Percentiles rank a stretch among this genome's conserved stretches.
These are phyloP conservation scores for Cryptosporidium bovis DNA, from an alignment of 169 alveolate species.

Conservation along the genomic window DNA sequence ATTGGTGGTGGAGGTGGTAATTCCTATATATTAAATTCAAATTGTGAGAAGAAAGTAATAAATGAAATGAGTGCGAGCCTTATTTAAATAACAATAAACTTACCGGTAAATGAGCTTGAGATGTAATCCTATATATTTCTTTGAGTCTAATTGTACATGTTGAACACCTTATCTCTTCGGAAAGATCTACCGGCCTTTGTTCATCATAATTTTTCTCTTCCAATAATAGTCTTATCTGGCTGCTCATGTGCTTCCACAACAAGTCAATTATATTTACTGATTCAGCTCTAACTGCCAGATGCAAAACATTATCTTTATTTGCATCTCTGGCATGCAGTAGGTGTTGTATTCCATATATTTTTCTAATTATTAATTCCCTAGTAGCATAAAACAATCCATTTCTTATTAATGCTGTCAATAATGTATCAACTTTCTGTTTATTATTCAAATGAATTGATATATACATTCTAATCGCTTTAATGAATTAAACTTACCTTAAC, in stretches of 20 bases:
- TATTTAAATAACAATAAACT: constrained; percentile 1
- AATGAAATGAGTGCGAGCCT: not conserved
- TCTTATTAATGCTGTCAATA: constrained; percentile 62
- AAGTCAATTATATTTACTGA: constrained; percentile 43
- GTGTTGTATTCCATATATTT: constrained; percentile 58
- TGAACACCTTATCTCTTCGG: constrained; percentile 56
- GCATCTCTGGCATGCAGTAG: constrained; percentile 63
- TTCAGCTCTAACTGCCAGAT: constrained; percentile 63
- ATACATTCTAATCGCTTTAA: not conserved
- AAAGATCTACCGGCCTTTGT: constrained; percentile 60
- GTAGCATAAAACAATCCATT: constrained; percentile 66
- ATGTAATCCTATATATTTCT: constrained; percentile 67
- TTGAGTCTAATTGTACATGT: constrained; percentile 70
- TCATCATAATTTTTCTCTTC: constrained; percentile 43
- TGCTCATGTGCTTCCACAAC: constrained; percentile 42
- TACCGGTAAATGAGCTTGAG: constrained; percentile 73
- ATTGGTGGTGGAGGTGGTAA: constrained; percentile 73
- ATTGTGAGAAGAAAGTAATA: not conserved
- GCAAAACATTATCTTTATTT: constrained; percentile 55
- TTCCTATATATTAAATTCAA: constrained; percentile 1
- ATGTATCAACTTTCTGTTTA: constrained; percentile 53
- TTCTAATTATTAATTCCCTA: constrained; percentile 51
- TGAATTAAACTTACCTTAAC: constrained; percentile 38
- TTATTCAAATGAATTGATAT: not conserved
- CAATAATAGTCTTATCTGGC: constrained; percentile 51